Evolutionary conservation across 2,329 filamentous ascomycete species (phyloP), one percentile per base, ranked within the genome.

Genomic region (Cyclaneusma minus): DNA sequence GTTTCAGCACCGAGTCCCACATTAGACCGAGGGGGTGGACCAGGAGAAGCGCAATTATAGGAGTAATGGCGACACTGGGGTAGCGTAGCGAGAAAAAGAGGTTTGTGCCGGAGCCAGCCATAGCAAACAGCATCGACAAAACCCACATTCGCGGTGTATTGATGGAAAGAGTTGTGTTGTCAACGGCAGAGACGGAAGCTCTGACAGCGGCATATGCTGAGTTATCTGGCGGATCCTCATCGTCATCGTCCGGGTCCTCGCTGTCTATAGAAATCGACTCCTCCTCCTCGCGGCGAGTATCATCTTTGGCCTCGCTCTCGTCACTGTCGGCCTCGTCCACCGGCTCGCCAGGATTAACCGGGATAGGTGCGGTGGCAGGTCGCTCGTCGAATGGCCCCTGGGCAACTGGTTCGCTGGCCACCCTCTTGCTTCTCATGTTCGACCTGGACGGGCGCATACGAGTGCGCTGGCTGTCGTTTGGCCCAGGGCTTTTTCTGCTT

Each of bases 1-100:
- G 56, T 54, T 83, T 84, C 13, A 89, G 53, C 4, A 73, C 25
- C 29, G 66, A 62, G 44, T 91, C 83, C 78, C 83, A 87, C 15
- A 83, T 47, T 13, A 81, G 66, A 32, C 83, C 83, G 29, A 91
- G 65, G 3, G 83, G 83, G 45, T 89, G 83, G 24, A 84, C 81
- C 30, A 92, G 69, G 31, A 91, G 60, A 42, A 89, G 62, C 16
- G 82, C 81, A 55, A 92, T 91, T 38, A 92, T 79, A 20, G 82
- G 82, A 13, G 81, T 87, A 44, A 91, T 87, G 33, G 79, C 78
- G 48, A 91, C 81, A 49, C 82, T 89, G 15, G 83, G 83, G 60
- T 89, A 91, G 65, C 83, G 68, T 47, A 91, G 59, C 18, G 81
- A 85, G 58, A 91, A 92, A 56, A 91, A 89, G 21, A 91, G 56